Evolutionary conservation across 129 eudicot species (phyloP).

Genomic region (Mikania micrantha): DNA sequence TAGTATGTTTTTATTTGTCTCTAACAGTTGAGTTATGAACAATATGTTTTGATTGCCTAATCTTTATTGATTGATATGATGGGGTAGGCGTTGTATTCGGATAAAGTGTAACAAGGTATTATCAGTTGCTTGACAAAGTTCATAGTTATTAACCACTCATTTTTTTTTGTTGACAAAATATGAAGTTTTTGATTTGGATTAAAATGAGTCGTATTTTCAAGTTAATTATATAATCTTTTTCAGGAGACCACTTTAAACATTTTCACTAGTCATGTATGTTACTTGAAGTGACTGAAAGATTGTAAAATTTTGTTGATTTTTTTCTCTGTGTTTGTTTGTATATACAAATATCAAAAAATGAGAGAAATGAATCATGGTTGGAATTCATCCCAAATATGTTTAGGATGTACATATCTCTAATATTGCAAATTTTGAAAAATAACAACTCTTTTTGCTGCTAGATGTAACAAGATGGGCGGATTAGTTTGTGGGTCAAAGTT

Average conservation of each 20-base stretch:
- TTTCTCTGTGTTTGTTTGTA: neutral
- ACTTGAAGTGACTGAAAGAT: conserved; percentile 8
- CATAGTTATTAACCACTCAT: neutral
- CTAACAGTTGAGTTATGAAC: conserved; percentile 14
- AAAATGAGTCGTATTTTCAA: neutral
- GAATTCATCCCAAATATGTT: too few species aligned
- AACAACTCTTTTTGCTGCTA: too few species aligned
- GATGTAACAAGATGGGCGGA: too few species aligned
- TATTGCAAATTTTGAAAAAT: too few species aligned
- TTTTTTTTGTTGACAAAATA: neutral
- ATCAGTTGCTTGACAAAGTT: neutral
- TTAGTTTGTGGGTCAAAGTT: too few species aligned
- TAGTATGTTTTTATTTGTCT: too few species aligned
- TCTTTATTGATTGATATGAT: conserved; percentile 50
- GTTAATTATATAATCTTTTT: neutral
- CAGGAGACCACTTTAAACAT: neutral
- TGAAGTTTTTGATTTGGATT: neutral
- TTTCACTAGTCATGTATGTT: neutral
- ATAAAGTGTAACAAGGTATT: conserved; percentile 80
- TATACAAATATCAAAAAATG: conserved; percentile 74
- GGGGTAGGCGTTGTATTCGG: conserved; percentile 93
- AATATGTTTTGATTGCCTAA: conserved; percentile 10
- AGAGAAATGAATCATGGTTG: too few species aligned
- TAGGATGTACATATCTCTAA: too few species aligned
- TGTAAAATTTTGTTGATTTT: neutral